Evolutionary conservation across 805 yeast genomes (phyloP).

Genomic region (Hermanozyma aechmeae): DNA sequence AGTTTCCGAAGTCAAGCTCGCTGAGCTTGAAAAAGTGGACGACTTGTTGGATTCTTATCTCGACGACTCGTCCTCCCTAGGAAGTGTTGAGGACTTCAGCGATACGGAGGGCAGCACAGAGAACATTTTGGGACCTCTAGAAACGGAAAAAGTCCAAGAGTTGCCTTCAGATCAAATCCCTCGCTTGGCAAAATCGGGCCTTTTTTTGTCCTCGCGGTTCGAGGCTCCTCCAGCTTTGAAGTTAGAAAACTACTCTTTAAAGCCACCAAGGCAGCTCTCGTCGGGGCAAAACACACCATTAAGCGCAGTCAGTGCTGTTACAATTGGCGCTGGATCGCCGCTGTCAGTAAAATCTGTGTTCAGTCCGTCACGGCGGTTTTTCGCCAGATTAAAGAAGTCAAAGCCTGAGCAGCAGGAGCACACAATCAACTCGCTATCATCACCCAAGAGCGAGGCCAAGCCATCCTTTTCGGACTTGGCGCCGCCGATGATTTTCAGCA

Average conservation of each 20-base stretch:
- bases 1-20: too few relatives aligned
- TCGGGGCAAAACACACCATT: conserved; percentile 11
- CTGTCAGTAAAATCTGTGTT: conserved; percentile 20
- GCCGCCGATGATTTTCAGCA: conserved; percentile 29
- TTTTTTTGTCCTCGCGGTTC: too few relatives aligned
- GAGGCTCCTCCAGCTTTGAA: too few relatives aligned
- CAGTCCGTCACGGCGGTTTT: conserved; percentile 31
- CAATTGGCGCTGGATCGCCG: conserved; percentile 32
- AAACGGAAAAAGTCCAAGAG: too few relatives aligned
- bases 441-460: conserved; percentile 9
- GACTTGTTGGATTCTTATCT: conserved; percentile 34
- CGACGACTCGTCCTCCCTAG: conserved; percentile 23
- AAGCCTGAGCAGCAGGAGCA: conserved; percentile 7
- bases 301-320: conserved; percentile 16
- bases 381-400: conserved; percentile 17
- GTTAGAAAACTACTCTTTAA: too few relatives aligned
- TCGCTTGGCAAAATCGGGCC: too few relatives aligned
- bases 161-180: too few relatives aligned
- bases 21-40: conserved; percentile 27
- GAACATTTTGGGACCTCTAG: too few relatives aligned
- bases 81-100: conserved; percentile 16
- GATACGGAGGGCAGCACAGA: too few relatives aligned
- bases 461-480: conserved; percentile 16
- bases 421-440: conserved; percentile 25
- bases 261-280: neutral